A percentile compares a stretch with the other conserved stretches of the same genome.
phyloP scores from a whole-genome alignment of 768 basidiomycete species.

The Suillus ampliporus region DNA sequence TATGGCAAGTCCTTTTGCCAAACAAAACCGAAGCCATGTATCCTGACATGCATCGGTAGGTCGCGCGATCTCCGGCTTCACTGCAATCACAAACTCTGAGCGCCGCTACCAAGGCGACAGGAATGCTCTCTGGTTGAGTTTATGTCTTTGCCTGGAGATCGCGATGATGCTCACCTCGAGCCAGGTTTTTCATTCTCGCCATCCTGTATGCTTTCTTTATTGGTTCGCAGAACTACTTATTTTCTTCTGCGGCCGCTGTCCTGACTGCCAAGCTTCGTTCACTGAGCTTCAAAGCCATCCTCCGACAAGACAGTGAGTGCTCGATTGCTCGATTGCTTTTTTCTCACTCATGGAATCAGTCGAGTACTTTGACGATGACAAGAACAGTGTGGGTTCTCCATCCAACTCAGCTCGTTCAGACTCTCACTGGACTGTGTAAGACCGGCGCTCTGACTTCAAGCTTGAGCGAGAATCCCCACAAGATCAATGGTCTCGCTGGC shows the following conservation, averaged over 20 bases:
- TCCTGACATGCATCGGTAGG: not conserved
- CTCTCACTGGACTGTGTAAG: conserved; percentile 35
- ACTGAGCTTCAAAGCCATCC: conserved; percentile 45
- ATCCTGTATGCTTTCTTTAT: conserved; percentile 44
- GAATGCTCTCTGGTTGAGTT: conserved; percentile 21
- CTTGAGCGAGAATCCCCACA: conserved; percentile 87
- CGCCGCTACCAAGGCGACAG: conserved; percentile 1
- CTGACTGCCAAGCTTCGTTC: conserved; percentile 46
- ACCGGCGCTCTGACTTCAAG: conserved; percentile 82
- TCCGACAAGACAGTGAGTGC: conserved; percentile 51
- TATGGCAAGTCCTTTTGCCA: conserved; percentile 31
- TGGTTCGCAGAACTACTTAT: conserved; percentile 41
- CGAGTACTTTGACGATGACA: conserved; percentile 50
- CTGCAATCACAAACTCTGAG: conserved; percentile 13
- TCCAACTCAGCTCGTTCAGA: not conserved
- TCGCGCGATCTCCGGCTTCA: conserved; percentile 10
- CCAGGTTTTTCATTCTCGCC: conserved; percentile 42
- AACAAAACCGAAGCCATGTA: not conserved
- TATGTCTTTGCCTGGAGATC: conserved; percentile 34
- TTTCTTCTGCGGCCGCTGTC: conserved; percentile 42
- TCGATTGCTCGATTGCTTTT: not conserved
- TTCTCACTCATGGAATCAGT: conserved; percentile 16
- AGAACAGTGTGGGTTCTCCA: conserved; percentile 33
- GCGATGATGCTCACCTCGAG: conserved; percentile 31
- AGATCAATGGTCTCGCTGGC: conserved; percentile 87